Conservation (phyloP, 192 early-diverging fungal species). For the Gamsiella multidivaricata region DNA sequence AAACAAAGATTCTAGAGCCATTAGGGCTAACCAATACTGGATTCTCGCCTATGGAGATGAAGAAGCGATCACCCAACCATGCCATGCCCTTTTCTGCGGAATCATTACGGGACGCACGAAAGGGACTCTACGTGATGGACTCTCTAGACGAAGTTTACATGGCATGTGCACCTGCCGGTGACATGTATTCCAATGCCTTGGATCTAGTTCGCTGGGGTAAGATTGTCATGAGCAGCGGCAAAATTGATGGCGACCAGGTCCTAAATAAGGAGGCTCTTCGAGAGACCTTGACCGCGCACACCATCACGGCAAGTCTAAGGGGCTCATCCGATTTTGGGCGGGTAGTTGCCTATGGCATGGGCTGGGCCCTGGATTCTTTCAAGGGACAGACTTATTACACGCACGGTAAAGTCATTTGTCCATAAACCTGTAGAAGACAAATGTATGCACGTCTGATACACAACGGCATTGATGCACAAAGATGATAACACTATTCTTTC, state of each 20-base stretch:
- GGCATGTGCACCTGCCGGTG: background rate
- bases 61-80: background rate
- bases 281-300: background rate
- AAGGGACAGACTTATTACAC: background rate
- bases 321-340: background rate
- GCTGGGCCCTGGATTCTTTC: background rate
- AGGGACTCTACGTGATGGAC: background rate
- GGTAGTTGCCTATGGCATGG: background rate
- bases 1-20: background rate
- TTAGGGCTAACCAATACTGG: constrained; percentile 2
- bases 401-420: no score
- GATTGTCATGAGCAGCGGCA: background rate
- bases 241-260: background rate
- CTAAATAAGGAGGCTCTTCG: background rate
- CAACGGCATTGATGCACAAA: no score
- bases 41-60: constrained; percentile 6
- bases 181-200: constrained; percentile 1
- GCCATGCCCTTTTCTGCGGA: background rate
- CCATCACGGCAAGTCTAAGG: background rate
- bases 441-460: no score
- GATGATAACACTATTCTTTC: no score
- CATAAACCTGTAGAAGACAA: no score
- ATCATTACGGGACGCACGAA: background rate
- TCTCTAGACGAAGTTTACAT: background rate
- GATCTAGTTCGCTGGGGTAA: constrained; percentile 4